Conservation (phyloP, 2,329 filamentous ascomycete genomes). For the Penicillium nordicum region DNA sequence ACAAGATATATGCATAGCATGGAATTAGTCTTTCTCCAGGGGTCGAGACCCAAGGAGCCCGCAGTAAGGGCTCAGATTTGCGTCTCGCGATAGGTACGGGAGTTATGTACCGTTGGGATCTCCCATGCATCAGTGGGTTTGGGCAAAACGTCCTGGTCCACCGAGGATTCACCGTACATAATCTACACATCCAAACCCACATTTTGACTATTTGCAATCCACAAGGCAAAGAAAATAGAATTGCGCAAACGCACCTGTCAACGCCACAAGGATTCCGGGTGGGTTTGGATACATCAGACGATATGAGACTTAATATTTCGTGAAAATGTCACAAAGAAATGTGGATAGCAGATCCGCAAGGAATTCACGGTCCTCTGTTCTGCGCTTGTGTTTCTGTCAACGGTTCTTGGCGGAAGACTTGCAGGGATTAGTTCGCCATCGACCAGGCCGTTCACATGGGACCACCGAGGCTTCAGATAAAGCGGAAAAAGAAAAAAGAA, state of each 20-base stretch:
- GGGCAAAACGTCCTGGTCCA: constrained; percentile 1
- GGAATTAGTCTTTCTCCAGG: neutral
- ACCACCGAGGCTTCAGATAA: constrained; percentile 9
- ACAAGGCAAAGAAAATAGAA: neutral
- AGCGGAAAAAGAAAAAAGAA: neutral
- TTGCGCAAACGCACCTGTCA: neutral
- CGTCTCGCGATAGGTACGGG: constrained; percentile 1
- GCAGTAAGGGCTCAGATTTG: constrained; percentile 4
- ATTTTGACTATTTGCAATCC: neutral
- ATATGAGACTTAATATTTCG: constrained; percentile 3
- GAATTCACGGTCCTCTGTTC: constrained; percentile 7
- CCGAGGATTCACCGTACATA: constrained; percentile 1
- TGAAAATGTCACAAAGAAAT: constrained; percentile 9
- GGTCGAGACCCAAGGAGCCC: constrained; percentile 1
- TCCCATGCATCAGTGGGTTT: constrained; percentile 10
- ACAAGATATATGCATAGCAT: constrained; percentile 11
- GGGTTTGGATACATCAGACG: constrained; percentile 15
- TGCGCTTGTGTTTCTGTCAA: constrained; percentile 3
- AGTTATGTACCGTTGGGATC: constrained; percentile 6
- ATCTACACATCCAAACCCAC: constrained; percentile 4
- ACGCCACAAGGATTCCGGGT: constrained; percentile 12
- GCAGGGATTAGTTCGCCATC: constrained; percentile 1
- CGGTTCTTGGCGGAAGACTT: constrained; percentile 3
- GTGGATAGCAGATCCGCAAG: constrained; percentile 10
- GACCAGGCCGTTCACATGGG: constrained; percentile 7